Percentiles rank a stretch among this genome's conserved stretches.
Evolutionary conservation across 345 rosid genomes (phyloP).

Genomic region (Mangifera indica): DNA sequence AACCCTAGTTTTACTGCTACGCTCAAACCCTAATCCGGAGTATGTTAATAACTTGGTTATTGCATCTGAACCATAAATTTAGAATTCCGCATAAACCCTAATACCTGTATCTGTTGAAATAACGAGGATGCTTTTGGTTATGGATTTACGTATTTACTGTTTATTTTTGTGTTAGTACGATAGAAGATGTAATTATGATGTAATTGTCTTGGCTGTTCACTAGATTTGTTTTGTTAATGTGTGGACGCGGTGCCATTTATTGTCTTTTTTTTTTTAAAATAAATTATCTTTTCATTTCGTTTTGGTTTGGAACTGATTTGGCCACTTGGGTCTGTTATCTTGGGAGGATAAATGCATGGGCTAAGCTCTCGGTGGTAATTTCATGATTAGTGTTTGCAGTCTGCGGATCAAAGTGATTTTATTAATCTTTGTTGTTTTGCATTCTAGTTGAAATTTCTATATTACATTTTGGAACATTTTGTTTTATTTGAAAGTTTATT

Average conservation of each 20-base stretch:
- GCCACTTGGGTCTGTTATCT: slow-evolving; percentile 11
- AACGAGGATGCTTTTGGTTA: slow-evolving; percentile 1
- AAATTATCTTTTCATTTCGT: background rate
- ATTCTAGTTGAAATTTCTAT: background rate
- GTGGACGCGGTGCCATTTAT: slow-evolving; percentile 11
- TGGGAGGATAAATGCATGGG: slow-evolving; percentile 22
- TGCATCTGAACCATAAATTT: background rate
- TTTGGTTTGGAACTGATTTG: slow-evolving; percentile 25
- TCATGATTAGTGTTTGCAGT: slow-evolving; percentile 11
- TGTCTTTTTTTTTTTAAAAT: background rate
- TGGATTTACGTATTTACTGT: slow-evolving; percentile 18
- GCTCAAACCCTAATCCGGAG: slow-evolving; percentile 9
- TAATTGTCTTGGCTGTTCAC: slow-evolving; percentile 17
- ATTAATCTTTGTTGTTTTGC: slow-evolving; percentile 4
- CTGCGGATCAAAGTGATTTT: slow-evolving; percentile 25
- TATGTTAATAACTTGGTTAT: slow-evolving; percentile 18
- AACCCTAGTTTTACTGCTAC: slow-evolving; percentile 46
- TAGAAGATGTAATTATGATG: background rate
- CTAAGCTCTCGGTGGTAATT: slow-evolving; percentile 11
- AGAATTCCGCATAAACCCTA: slow-evolving; percentile 42
- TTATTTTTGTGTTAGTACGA: background rate
- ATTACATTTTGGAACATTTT: background rate
- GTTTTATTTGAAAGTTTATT: background rate
- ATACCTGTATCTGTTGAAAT: slow-evolving; percentile 25
- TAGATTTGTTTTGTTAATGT: slow-evolving; percentile 13